Percentiles rank a stretch among this genome's conserved stretches.
phyloP scores from a whole-genome alignment of 2,329 filamentous ascomycete genomes.

The Cladosporium sp. region DNA sequence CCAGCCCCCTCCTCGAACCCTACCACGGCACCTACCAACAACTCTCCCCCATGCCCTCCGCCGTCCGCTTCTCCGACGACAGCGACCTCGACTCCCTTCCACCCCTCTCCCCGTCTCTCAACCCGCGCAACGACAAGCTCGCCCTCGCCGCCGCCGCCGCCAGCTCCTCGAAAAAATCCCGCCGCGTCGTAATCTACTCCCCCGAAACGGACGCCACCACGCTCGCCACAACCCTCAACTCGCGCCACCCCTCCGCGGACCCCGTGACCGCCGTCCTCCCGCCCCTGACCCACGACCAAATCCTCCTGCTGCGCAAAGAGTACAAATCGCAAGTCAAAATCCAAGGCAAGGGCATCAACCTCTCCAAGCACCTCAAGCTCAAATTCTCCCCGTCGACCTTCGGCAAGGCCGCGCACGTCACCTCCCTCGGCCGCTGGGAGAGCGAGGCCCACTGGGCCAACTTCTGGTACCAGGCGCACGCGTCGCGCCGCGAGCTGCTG shows the following conservation, averaged over 20 bases:
- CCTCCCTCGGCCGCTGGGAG: conserved; percentile 84
- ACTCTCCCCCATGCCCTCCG: conserved; percentile 89
- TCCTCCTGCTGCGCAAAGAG: conserved; percentile 76
- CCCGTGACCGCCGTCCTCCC: conserved; percentile 80
- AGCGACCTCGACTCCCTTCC: conserved; percentile 44
- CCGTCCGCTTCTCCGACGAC: conserved; percentile 54
- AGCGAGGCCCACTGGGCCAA: conserved; percentile 97
- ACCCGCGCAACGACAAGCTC: conserved; percentile 15
- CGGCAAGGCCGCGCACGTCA: conserved; percentile 87
- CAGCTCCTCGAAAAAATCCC: conserved; percentile 41
- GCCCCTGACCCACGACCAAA: conserved; percentile 75
- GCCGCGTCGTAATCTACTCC: conserved; percentile 72
- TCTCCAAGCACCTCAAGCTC: conserved; percentile 79
- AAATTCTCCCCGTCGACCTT: conserved; percentile 66
- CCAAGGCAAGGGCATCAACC: conserved; percentile 72
- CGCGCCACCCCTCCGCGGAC: conserved; percentile 59
- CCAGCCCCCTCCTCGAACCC: conserved; percentile 81
- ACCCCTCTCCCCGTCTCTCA: conserved; percentile 31
- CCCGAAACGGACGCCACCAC: conserved; percentile 69
- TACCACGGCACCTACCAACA: conserved; percentile 93
- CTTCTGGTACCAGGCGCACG: conserved; percentile 90
- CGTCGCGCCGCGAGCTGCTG: conserved; percentile 75
- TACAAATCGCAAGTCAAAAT: conserved; percentile 89
- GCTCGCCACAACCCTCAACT: conserved; percentile 69
- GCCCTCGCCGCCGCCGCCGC: conserved; percentile 9